These are phyloP conservation scores for Elymus sibiricus DNA, from an alignment of 176 grass and related monocot species.

Conservation along the genomic window DNA sequence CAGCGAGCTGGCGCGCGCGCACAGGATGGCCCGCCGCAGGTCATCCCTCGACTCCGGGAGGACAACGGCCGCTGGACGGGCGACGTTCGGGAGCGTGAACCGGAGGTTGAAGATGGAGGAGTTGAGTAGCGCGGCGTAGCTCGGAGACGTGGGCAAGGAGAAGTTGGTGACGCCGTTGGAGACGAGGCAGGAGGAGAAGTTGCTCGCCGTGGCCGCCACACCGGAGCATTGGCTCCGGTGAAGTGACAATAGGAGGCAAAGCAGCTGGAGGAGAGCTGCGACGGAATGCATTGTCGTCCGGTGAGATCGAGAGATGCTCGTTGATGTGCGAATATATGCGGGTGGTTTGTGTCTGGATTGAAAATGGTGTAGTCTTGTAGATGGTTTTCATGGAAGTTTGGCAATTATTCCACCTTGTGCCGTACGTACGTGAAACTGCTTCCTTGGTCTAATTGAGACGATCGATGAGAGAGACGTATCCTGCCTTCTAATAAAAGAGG, in stretches of 20 bases:
- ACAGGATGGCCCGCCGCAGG: slow-evolving; percentile 34
- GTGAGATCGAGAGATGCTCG: not conserved
- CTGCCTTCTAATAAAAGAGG: not conserved
- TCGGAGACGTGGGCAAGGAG: slow-evolving; percentile 38
- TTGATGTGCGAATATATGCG: not conserved
- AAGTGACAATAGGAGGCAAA: not conserved
- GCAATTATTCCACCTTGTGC: no score
- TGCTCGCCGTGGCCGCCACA: not conserved
- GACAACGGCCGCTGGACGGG: slow-evolving; percentile 38
- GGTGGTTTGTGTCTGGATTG: no score
- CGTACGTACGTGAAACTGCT: not conserved
- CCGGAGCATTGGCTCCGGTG: not conserved
- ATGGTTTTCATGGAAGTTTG: no score
- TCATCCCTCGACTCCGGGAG: slow-evolving; percentile 32
- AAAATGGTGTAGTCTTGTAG: no score
- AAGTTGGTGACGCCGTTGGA: slow-evolving; percentile 48
- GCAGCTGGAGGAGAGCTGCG: not conserved
- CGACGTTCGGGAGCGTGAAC: slow-evolving; percentile 27
- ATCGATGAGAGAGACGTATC: not conserved
- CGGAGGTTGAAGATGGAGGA: slow-evolving; percentile 63
- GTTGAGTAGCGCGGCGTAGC: slow-evolving; percentile 41
- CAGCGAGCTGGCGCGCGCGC: not conserved
- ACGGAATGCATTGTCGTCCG: not conserved
- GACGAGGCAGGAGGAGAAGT: slow-evolving; percentile 49
- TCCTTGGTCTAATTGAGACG: not conserved